These are phyloP conservation scores for Tricharina praecox DNA, from an alignment of 495 filamentous ascomycete species.

Conservation along the genomic window DNA sequence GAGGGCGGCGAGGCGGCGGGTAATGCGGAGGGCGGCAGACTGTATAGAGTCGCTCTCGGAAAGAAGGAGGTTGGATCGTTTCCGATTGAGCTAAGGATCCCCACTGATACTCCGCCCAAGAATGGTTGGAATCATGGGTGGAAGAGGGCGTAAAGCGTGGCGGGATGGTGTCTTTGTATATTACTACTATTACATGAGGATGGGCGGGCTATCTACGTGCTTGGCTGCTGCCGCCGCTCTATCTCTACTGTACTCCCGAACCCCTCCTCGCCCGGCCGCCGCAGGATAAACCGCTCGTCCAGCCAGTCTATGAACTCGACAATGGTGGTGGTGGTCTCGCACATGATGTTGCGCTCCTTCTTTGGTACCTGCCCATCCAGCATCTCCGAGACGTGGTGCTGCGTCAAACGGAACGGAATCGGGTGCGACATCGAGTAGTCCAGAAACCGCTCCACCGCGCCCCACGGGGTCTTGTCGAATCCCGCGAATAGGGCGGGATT, in stretches of 20 bases:
- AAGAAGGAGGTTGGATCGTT: constrained; percentile 39
- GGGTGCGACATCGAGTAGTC: constrained; percentile 34
- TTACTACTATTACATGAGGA: no score
- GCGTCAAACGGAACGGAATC: constrained; percentile 41
- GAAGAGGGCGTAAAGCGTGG: constrained; percentile 17
- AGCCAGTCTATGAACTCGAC: constrained; percentile 44
- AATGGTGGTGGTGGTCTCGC: constrained; percentile 34
- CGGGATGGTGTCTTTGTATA: background rate
- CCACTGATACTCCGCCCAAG: constrained; percentile 32
- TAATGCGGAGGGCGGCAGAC: no score
- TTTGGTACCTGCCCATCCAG: constrained; percentile 35
- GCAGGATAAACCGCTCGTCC: constrained; percentile 30
- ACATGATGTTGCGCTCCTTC: constrained; percentile 36
- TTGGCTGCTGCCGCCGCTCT: no score
- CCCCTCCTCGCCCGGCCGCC: constrained; percentile 23
- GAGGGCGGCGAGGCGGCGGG: no score
- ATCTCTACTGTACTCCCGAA: constrained; percentile 18
- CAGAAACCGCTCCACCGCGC: constrained; percentile 42
- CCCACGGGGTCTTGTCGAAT: constrained; percentile 39
- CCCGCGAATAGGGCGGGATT: constrained; percentile 48
- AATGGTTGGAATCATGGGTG: constrained; percentile 51
- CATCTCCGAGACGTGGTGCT: constrained; percentile 51
- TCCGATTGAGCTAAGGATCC: constrained; percentile 27
- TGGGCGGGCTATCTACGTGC: no score
- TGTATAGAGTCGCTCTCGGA: constrained; percentile 50